phyloP scores from a whole-genome alignment of 306 rosid species.

The Lablab purpureus region DNA sequence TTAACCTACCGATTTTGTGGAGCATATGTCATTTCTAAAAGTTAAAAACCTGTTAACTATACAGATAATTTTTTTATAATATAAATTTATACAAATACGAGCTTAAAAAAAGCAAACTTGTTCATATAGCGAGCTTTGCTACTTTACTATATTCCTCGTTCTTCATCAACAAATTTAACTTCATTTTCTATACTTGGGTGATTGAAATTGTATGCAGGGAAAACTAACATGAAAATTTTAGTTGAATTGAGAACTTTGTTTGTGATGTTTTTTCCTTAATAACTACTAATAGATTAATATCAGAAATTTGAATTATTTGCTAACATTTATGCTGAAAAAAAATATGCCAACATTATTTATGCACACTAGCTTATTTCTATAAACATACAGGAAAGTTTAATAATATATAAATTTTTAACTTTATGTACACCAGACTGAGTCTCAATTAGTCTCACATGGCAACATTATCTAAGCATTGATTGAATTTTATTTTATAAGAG shows the following conservation, averaged over 20 bases:
- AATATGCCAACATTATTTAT: too few relatives aligned
- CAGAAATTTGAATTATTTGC: neutral
- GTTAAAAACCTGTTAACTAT: too few relatives aligned
- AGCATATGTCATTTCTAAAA: too few relatives aligned
- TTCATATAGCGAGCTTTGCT: too few relatives aligned
- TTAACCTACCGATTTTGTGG: too few relatives aligned
- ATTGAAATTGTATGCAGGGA: neutral
- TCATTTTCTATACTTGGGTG: neutral
- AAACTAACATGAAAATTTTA: neutral
- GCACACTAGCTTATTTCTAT: neutral
- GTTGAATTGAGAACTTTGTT: neutral
- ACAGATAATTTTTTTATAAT: too few relatives aligned
- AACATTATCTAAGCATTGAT: neutral
- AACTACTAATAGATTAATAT: neutral
- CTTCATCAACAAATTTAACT: neutral
- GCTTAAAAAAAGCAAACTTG: too few relatives aligned
- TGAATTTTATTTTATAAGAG: too few relatives aligned
- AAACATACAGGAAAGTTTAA: neutral
- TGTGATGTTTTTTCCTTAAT: neutral
- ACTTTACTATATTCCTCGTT: neutral
- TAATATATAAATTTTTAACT: neutral
- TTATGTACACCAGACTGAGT: neutral
- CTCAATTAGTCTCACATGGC: neutral
- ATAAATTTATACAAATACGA: too few relatives aligned
- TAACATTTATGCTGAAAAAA: too few relatives aligned